A percentile compares a stretch with the other conserved stretches of the same genome.
These are phyloP conservation scores for Lentinula novae-zelandiae DNA, from an alignment of 1,284 basidiomycete genomes.

Conservation along the genomic window DNA sequence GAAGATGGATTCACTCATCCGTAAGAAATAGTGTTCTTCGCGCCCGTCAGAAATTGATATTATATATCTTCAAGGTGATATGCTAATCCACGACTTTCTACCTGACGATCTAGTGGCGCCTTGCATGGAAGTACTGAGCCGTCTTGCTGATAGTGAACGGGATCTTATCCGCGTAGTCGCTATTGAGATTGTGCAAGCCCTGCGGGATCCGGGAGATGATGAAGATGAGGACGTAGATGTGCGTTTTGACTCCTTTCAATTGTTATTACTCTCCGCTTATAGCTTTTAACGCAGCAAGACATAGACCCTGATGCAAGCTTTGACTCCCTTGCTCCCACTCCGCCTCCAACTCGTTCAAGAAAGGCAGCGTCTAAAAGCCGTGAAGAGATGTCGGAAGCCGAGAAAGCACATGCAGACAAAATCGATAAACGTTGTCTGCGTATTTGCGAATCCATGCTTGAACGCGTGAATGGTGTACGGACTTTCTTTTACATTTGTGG, in stretches of 20 bases:
- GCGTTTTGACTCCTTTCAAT: background rate
- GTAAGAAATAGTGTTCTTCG: constrained; percentile 38
- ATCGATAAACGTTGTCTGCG: constrained; percentile 76
- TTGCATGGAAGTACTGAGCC: background rate
- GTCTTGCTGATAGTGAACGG: background rate
- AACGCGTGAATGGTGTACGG: constrained; percentile 83
- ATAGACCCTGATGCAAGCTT: constrained; percentile 8
- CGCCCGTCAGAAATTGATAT: constrained; percentile 8
- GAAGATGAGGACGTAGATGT: background rate
- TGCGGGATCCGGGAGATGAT: background rate
- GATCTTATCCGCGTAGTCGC: constrained; percentile 4
- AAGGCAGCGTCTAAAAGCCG: constrained; percentile 27
- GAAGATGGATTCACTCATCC: constrained; percentile 86
- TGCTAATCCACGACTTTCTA: constrained; percentile 1
- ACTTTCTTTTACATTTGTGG: background rate
- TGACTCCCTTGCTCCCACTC: constrained; percentile 24
- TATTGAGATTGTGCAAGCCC: background rate
- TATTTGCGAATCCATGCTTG: constrained; percentile 85
- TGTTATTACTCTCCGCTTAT: background rate
- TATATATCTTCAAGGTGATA: background rate
- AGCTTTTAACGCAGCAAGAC: background rate
- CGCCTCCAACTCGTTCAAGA: constrained; percentile 15
- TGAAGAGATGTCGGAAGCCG: constrained; percentile 48
- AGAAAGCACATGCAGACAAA: constrained; percentile 52
- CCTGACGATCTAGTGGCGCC: background rate